Conservation (phyloP, 106 monocot genomes). For the Acanthochlamys bracteata region DNA sequence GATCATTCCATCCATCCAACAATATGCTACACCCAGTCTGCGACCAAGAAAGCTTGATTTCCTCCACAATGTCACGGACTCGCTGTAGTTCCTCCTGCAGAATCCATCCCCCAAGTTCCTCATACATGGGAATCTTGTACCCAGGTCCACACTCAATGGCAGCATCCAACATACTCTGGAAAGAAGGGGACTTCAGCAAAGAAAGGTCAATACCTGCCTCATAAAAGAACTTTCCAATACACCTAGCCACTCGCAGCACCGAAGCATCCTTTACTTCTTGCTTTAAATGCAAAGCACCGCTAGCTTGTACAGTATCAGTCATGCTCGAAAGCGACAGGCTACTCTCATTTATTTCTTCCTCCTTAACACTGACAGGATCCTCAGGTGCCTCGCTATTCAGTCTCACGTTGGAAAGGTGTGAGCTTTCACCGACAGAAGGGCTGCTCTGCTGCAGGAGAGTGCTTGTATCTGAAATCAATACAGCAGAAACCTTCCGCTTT, state of each 20-base stretch:
- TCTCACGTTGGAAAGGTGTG: constrained; percentile 4
- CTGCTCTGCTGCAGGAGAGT: too few species aligned
- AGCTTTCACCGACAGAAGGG: constrained; percentile 1
- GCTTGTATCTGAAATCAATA: too few species aligned
- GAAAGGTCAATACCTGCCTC: constrained; percentile 55
- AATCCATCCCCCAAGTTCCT: constrained; percentile 57
- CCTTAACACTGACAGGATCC: background rate
- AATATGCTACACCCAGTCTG: constrained; percentile 65
- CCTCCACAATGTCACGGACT: constrained; percentile 25
- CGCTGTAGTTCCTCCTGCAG: constrained; percentile 46
- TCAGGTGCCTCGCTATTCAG: too few species aligned
- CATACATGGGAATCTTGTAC: constrained; percentile 31
- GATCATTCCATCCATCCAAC: constrained; percentile 60
- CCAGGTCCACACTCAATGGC: constrained; percentile 26
- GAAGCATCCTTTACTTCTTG: constrained; percentile 33
- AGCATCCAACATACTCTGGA: constrained; percentile 59
- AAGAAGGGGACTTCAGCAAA: constrained; percentile 44
- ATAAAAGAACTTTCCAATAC: constrained; percentile 49
- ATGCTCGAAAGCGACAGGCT: background rate
- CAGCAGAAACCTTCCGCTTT: too few species aligned
- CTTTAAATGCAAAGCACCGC: constrained; percentile 5
- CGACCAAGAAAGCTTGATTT: constrained; percentile 46
- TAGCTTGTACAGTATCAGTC: constrained; percentile 14
- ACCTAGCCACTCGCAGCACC: constrained; percentile 15
- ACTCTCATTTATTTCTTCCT: background rate